Evolutionary conservation across 139 green algal genomes (phyloP), one percentile per base, ranked within the genome.

Genomic region (Volvox reticuliferus): DNA sequence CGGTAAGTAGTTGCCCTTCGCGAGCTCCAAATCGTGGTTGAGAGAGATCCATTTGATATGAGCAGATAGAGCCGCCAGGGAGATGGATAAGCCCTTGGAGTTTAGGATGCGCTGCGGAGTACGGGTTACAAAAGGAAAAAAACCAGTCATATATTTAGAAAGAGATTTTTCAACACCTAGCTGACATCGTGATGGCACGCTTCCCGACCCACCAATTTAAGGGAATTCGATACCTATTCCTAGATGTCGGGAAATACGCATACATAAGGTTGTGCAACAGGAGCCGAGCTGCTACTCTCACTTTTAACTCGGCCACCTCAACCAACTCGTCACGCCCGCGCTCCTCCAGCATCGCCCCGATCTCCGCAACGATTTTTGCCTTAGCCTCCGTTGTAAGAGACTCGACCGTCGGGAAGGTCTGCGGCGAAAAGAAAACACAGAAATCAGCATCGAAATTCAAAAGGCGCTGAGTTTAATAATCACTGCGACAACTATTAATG

Each of bases 1-100:
- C 28, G 87, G 87, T 75, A 91, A 35, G 55, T 91, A 91, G 76
- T 79, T 79, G 62, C 76, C 76, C 76, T 86, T 85, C 61, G 75
- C 61, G 61, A 86, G 14, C 87, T 91, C 87, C 14, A 78, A 12
- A 18, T 91, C 87, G 33, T 65, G 76, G 76, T 86, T 61, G 18
- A 12, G 21, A 0, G 76, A 79, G 21, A 91, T 69, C 87, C 87
- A 91, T 32, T 33, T n/a, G 30, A 91, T 13, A 55, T 91, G 86
- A 30, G 6, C 87, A 2, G 14, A 33, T 32, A 91, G 87, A 3
- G 76, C 87, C 33, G 33, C 22, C 24, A 35, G 0, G 9, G 87
- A 85, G 18, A 91, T 55, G 76, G 76, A 69, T 21, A 86, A 1
- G 33, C 87, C 87, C 28, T 61, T 32, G 37, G 35, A 35, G 14